phyloP scores from a whole-genome alignment of 2,329 filamentous ascomycete genomes.

The Akanthomyces lecanii region DNA sequence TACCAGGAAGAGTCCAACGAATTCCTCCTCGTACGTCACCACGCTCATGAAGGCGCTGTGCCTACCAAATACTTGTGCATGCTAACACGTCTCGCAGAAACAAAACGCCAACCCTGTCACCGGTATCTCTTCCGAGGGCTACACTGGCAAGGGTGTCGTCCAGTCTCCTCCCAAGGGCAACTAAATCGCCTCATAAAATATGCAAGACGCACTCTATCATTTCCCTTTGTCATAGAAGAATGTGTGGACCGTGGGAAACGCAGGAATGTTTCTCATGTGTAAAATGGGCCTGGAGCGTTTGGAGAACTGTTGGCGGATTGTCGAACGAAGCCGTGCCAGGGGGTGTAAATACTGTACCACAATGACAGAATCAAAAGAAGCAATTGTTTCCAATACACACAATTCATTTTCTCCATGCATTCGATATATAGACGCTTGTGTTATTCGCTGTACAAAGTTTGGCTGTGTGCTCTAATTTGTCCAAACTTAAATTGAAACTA shows the following conservation, averaged over 20 bases:
- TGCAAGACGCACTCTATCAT: conserved; percentile 21
- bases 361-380: conserved; percentile 33
- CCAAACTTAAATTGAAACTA: background rate
- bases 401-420: background rate
- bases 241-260: conserved; percentile 27
- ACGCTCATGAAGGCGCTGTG: background rate
- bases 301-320: conserved; percentile 19
- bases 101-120: conserved; percentile 85
- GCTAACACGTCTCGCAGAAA: conserved; percentile 46
- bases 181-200: conserved; percentile 31
- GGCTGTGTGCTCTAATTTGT: background rate
- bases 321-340: conserved; percentile 18
- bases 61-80: background rate
- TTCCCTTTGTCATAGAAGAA: conserved; percentile 35
- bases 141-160: conserved; percentile 72
- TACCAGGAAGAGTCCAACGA: conserved; percentile 96
- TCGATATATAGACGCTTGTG: background rate
- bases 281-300: conserved; percentile 31
- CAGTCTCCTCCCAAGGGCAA: conserved; percentile 60
- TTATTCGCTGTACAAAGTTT: background rate
- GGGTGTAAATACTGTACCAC: conserved; percentile 44
- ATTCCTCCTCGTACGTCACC: conserved; percentile 72
- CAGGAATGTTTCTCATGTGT: conserved; percentile 29
- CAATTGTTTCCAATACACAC: conserved; percentile 14
- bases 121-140: conserved; percentile 74